A percentile compares a stretch with the other conserved stretches of the same genome.
phyloP scores from a whole-genome alignment of 768 basidiomycete species.

The Pleurotus giganteus region DNA sequence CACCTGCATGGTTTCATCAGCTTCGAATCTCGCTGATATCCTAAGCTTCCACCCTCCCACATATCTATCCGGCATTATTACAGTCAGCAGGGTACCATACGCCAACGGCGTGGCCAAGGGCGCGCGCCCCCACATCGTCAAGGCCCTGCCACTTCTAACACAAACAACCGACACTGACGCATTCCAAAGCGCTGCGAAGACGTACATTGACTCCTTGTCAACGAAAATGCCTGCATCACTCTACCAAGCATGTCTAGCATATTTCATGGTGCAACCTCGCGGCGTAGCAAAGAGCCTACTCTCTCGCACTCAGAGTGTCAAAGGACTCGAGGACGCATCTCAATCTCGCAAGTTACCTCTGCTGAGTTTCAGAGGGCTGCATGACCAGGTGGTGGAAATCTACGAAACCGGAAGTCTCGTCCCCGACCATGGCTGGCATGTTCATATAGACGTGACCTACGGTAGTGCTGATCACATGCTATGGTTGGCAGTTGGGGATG shows the following conservation, averaged over 20 bases:
- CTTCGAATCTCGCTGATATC: slow-evolving; percentile 23
- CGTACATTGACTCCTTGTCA: slow-evolving; percentile 15
- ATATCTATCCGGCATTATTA: slow-evolving; percentile 25
- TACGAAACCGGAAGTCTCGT: too few relatives aligned
- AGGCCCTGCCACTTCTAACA: slow-evolving; percentile 15
- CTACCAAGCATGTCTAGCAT: slow-evolving; percentile 21
- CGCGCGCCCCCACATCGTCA: slow-evolving; percentile 16
- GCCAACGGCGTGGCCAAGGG: slow-evolving; percentile 18
- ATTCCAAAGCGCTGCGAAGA: slow-evolving; percentile 20
- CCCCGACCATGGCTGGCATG: too few relatives aligned
- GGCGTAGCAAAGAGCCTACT: slow-evolving; percentile 18
- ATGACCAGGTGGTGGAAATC: too few relatives aligned
- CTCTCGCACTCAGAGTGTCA: slow-evolving; percentile 22
- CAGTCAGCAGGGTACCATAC: slow-evolving; percentile 23
- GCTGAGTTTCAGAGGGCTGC: too few relatives aligned
- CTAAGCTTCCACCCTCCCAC: slow-evolving; percentile 21
- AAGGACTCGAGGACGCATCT: too few relatives aligned
- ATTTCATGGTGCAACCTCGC: slow-evolving; percentile 24
- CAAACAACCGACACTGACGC: slow-evolving; percentile 20
- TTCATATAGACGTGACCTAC: too few relatives aligned
- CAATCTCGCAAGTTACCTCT: too few relatives aligned
- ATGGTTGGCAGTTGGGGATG: too few relatives aligned
- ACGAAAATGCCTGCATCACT: background rate
- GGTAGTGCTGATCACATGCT: too few relatives aligned
- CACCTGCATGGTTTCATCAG: slow-evolving; percentile 9